Conservation (phyloP, 1,139 yeast species). For the Sugiyamaella castrensis region DNA sequence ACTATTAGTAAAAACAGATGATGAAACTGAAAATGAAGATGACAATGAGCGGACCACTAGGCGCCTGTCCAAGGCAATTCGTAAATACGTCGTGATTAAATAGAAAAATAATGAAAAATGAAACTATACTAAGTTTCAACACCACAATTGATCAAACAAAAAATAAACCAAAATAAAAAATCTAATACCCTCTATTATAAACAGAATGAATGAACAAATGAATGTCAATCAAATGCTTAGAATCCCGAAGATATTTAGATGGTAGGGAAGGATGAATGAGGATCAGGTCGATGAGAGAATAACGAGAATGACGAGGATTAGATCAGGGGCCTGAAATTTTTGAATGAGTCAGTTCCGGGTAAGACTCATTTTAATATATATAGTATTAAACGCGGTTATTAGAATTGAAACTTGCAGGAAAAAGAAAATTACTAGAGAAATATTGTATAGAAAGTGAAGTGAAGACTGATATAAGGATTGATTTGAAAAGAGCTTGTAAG, state of each 20-base stretch:
- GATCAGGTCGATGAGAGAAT: too few relatives aligned
- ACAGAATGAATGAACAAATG: not conserved
- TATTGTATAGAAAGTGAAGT: too few relatives aligned
- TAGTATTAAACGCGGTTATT: too few relatives aligned
- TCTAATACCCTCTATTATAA: not conserved
- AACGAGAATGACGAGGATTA: too few relatives aligned
- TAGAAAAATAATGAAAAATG: not conserved
- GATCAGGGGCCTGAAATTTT: slow-evolving; percentile 3
- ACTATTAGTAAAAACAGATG: not conserved
- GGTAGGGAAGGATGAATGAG: too few relatives aligned
- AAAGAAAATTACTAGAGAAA: too few relatives aligned
- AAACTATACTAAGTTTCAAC: not conserved
- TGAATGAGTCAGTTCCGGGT: slow-evolving; percentile 13
- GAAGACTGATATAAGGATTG: too few relatives aligned
- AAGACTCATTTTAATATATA: not conserved
- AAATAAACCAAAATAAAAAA: not conserved
- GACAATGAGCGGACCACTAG: slow-evolving; percentile 7
- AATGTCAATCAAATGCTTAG: not conserved
- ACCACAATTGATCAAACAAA: not conserved
- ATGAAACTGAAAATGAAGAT: too few relatives aligned
- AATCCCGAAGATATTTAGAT: slow-evolving; percentile 5
- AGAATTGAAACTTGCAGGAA: too few relatives aligned
- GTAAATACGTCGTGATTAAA: slow-evolving; percentile 6
- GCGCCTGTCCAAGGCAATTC: slow-evolving; percentile 9
- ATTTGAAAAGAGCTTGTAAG: too few relatives aligned